Evolutionary conservation across 192 early-diverging fungal species (phyloP).

Genomic region (Linnemannia zychae): DNA sequence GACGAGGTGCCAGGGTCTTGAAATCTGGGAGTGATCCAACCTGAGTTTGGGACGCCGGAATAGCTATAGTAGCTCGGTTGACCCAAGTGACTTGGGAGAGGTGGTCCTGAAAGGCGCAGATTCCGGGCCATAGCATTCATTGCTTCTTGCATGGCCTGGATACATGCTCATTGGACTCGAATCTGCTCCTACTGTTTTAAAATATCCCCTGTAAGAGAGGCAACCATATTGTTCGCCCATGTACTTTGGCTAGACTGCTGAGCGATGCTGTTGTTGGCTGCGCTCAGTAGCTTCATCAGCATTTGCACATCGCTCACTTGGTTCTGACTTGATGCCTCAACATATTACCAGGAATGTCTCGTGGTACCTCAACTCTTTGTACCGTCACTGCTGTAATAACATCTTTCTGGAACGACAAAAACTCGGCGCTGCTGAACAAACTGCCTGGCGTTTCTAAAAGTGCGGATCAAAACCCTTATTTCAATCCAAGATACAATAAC

Average conservation of each 20-base stretch:
- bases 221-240: background rate
- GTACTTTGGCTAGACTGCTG: background rate
- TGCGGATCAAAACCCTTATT: background rate
- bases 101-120: background rate
- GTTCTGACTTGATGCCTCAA: constrained; percentile 1
- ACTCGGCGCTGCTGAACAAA: background rate
- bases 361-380: constrained; percentile 7
- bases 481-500: background rate
- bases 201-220: background rate
- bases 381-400: background rate
- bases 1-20: no score
- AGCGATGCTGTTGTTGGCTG: background rate
- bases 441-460: background rate
- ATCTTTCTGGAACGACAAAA: constrained; percentile 1
- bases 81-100: no score
- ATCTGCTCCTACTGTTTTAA: background rate
- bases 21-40: no score
- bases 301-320: background rate
- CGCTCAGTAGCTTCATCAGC: no score
- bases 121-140: background rate
- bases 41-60: no score
- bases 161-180: background rate
- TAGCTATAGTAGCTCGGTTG: no score
- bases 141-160: constrained; percentile 2
- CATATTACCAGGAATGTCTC: background rate